These are phyloP conservation scores for Cryptosporidium felis DNA, from an alignment of 169 alveolate genomes.

Conservation along the genomic window DNA sequence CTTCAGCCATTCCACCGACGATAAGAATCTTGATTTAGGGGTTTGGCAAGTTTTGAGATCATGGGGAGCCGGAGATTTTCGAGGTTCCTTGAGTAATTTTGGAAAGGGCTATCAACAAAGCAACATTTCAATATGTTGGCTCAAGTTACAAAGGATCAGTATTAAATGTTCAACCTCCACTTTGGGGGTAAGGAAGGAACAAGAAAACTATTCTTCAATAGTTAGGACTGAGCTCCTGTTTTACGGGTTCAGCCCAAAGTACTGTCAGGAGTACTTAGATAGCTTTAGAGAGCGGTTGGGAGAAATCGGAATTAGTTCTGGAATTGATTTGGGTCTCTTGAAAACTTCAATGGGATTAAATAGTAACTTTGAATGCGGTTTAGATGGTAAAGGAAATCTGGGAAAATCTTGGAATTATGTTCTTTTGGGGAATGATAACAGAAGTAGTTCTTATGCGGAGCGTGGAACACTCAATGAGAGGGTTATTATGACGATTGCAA, in stretches of 20 bases:
- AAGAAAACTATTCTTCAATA: conserved; percentile 8
- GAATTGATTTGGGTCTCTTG: neutral
- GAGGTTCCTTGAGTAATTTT: too few relatives aligned
- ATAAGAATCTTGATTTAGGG: too few relatives aligned
- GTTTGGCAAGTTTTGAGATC: conserved; percentile 18
- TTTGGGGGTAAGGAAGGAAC: neutral
- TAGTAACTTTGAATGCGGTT: neutral
- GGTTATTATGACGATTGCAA: conserved; percentile 4
- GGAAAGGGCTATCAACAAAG: too few relatives aligned
- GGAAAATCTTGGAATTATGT: conserved; percentile 49
- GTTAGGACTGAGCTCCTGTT: neutral
- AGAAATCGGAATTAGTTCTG: neutral
- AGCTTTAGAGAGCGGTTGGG: neutral
- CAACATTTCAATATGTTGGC: too few relatives aligned
- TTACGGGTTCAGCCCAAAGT: conserved; percentile 16
- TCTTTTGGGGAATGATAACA: neutral
- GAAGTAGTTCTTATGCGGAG: neutral
- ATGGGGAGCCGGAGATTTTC: too few relatives aligned
- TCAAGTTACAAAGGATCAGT: too few relatives aligned
- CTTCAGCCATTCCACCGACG: too few relatives aligned
- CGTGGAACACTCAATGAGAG: neutral
- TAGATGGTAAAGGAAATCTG: neutral
- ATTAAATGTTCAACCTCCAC: too few relatives aligned
- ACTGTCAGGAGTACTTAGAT: conserved; percentile 25
- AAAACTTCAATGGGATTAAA: neutral